Base-by-base conservation (phyloP, 371 early-diverging fungal genomes). In the Rhizopus sp. region DNA sequence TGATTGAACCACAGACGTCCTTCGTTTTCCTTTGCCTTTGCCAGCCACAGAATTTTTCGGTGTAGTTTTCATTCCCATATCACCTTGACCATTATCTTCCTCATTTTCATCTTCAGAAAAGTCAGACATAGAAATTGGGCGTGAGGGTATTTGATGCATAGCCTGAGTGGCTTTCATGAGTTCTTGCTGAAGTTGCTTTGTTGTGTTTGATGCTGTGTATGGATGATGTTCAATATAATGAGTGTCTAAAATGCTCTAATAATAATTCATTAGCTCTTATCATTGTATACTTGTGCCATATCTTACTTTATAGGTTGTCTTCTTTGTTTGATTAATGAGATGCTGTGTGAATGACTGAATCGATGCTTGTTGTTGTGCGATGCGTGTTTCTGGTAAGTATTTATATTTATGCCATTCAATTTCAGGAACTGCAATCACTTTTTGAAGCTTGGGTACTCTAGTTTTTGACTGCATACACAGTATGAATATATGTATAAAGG, bases 391-490 rank as follows among this genome's bases (percentile, higher is more conserved):
- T 15, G 76, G 76, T 41, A 73, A 23, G 50, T 60, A 72, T 54
- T 65, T 64, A 50, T 77, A 80, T 39, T 68, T 70, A 7, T 53
- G 53, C 80, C 80, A 80, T 33, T 80, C 70, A 23, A 80, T 70
- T 31, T 60, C 53, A 3, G 77, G 80, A 6, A 66, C 66, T 17
- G 58, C 37, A 2, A 75, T 63, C n/a, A 80, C 64, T 39, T 72
- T 72, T 58, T 80, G 80, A 12, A 80, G 54, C 46, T 55, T 57
- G 10, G 80, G 80, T 23, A 72, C 44, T 32, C 58, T 62, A 4
- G 50, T 55, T 51, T 57, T 63, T 17, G 63, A 48, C 55, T 63
- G 59, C 63, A 67, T 53, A 31, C 34, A 44, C 0, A 35, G 29
- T 10, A 32, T 12, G 45, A 46, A 31, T 34, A 35, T 38, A 6